A percentile compares a stretch with the other conserved stretches of the same genome.
These are phyloP conservation scores for Calocera viscosa DNA, from an alignment of 768 basidiomycete genomes.

Conservation along the genomic window DNA sequence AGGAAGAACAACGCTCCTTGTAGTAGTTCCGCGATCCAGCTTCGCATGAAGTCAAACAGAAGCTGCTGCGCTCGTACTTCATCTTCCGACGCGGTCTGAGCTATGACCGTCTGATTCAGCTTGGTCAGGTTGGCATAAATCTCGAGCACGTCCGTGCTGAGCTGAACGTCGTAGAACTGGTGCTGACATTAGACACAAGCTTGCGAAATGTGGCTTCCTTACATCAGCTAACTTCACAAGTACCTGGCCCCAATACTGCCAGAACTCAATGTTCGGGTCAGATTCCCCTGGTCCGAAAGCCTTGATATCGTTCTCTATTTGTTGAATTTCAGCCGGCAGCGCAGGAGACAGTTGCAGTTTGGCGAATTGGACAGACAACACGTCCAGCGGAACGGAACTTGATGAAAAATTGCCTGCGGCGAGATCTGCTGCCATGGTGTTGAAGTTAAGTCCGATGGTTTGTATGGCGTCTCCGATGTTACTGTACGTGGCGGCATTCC, in stretches of 20 bases:
- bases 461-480: background rate
- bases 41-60: background rate
- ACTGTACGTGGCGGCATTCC: background rate
- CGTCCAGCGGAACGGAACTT: background rate
- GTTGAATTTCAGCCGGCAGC: background rate
- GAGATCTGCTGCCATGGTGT: background rate
- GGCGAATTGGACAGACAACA: background rate
- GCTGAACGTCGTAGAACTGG: background rate
- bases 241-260: background rate
- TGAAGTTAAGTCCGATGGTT: background rate
- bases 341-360: background rate
- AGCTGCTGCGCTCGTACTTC: background rate
- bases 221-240: too few species aligned
- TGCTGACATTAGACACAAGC: too few species aligned
- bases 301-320: background rate
- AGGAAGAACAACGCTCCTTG: background rate
- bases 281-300: background rate
- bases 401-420: background rate
- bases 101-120: background rate
- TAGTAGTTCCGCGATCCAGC: background rate
- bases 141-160: background rate
- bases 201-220: too few species aligned
- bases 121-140: background rate
- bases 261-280: background rate
- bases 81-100: background rate